These are phyloP conservation scores for Ilex aquifolium DNA, from an alignment of 257 asterid genomes.

Conservation along the genomic window DNA sequence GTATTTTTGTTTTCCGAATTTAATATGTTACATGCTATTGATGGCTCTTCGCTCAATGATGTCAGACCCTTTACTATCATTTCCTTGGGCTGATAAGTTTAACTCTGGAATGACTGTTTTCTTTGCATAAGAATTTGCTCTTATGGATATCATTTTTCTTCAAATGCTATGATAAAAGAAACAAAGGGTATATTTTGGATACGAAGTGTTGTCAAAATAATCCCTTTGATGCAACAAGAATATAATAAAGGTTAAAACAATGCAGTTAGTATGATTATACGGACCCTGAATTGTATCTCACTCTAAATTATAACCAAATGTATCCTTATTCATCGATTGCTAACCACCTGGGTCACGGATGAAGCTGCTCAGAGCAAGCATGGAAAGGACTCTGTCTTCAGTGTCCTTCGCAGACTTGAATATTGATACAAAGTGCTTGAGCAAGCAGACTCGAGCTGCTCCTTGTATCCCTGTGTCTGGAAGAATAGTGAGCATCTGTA, in stretches of 20 bases:
- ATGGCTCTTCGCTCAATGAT: too few relatives aligned
- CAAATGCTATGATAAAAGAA: not conserved
- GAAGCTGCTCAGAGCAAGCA: conserved; percentile 80
- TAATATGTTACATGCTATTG: too few relatives aligned
- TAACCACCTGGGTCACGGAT: conserved; percentile 60
- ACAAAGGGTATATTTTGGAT: too few relatives aligned
- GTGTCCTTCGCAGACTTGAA: conserved; percentile 48
- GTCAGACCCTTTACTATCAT: too few relatives aligned
- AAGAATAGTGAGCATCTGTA: conserved; percentile 59
- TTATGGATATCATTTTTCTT: not conserved
- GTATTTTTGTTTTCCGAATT: too few relatives aligned
- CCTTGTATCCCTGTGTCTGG: conserved; percentile 80
- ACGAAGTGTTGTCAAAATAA: too few relatives aligned
- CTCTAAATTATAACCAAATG: too few relatives aligned
- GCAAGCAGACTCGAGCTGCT: conserved; percentile 77
- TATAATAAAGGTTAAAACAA: too few relatives aligned
- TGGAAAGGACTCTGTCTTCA: conserved; percentile 60
- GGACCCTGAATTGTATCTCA: not conserved
- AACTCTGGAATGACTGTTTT: too few relatives aligned
- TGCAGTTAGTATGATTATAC: not conserved
- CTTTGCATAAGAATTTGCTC: too few relatives aligned
- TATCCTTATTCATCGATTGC: not conserved
- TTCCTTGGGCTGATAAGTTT: too few relatives aligned
- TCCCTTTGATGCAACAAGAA: too few relatives aligned
- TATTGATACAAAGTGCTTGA: conserved; percentile 53